Evolutionary conservation across 2,329 filamentous ascomycete genomes (phyloP).

Genomic region (Gliomastix tumulicola): DNA sequence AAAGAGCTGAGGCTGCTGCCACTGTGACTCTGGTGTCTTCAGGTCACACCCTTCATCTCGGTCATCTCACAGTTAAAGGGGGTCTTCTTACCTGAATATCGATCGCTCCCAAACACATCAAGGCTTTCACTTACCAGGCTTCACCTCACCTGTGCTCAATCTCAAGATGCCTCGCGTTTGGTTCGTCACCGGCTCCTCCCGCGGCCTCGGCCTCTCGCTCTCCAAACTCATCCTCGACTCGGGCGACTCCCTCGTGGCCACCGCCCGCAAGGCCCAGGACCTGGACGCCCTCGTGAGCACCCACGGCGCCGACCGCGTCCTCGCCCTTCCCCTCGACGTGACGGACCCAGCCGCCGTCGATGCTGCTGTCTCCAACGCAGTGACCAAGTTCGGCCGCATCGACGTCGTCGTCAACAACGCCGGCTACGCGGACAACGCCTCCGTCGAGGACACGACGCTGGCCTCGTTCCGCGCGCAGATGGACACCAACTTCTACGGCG

Average conservation of each 20-base stretch:
- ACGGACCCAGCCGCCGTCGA: constrained; percentile 34
- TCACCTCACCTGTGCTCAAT: no score
- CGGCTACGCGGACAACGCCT: constrained; percentile 46
- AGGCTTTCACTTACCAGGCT: no score
- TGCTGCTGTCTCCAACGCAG: constrained; percentile 23
- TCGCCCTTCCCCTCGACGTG: constrained; percentile 45
- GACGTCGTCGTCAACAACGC: constrained; percentile 58
- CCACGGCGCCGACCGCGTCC: constrained; percentile 32
- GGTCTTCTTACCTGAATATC: no score
- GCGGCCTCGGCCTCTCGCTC: constrained; percentile 37
- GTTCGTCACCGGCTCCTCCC: constrained; percentile 40
- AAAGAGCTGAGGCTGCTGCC: no score
- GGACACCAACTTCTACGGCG: constrained; percentile 54
- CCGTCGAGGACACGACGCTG: constrained; percentile 44
- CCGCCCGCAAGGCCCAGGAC: constrained; percentile 26
- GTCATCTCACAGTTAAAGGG: no score
- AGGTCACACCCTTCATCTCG: no score
- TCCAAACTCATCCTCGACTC: constrained; percentile 24
- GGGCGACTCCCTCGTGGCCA: constrained; percentile 37
- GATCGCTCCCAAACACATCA: no score
- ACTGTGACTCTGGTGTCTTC: no score
- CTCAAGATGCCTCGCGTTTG: constrained; percentile 18
- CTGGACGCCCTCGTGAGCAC: constrained; percentile 25
- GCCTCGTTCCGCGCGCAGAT: constrained; percentile 43
- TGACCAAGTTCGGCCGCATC: constrained; percentile 43